Evolutionary conservation across 129 eudicot genomes (phyloP), one percentile per base, ranked within the genome.

Genomic region (Pseudognaphalium luteoalbum): DNA sequence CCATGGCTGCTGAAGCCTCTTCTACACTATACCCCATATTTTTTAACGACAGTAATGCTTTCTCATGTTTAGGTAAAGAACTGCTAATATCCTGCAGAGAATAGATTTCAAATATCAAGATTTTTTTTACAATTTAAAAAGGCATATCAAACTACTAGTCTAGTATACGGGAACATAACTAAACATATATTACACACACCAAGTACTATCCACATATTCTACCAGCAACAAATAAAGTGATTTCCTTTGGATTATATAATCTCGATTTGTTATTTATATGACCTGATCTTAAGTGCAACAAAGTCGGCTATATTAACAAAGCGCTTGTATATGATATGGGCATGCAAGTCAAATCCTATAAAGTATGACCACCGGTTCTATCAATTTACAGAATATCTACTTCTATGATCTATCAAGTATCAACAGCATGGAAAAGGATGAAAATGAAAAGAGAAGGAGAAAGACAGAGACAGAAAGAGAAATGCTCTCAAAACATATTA

Each of bases 1-100:
- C 90, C 66, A 92, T 76, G 62, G 98, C 98, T 77, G 88, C 80
- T 59, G 86, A 79, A 66, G 91, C 86, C 85, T 89, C 98, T 68
- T 89, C 90, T 35, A 70, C 52, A 0, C 88, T 63, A 73, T 87
- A 92, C 56, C 93, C 93, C 98, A 92, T 92, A 22, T 86, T 84
- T 34, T 69, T 79, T 73, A 92, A 85, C 58, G 85, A 61, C 71
- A 68, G 73, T 71, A 87, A 37, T 42, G 63, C 83, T 62, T 82
- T 69, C 71, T 89, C 87, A 75, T 77, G 81, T 62, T 66, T 79
- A 39, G 93, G 85, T 29, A 78, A 54, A n/a, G 87, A 80, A 57
- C 70, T 76, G 47, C 28, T 25, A 25, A 71, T 56, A 34, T 81
- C 90, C 98, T 92, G 91, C 84, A 81, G 14, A 7, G 51, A 16